phyloP scores from a whole-genome alignment of 768 basidiomycete genomes.

The Ramaria sp. region DNA sequence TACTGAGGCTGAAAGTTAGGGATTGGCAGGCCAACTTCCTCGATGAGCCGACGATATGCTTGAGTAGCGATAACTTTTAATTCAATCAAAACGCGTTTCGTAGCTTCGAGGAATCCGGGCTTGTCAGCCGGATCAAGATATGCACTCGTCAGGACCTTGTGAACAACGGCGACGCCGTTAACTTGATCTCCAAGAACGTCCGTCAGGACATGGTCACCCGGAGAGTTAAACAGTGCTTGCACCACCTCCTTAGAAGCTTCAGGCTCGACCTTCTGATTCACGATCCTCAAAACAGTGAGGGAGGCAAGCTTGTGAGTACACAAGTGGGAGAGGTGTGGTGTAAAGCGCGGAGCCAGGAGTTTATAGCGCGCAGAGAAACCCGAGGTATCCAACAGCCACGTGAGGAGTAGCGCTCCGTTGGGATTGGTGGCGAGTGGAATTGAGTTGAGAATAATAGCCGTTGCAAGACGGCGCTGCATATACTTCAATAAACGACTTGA shows the following conservation, averaged over 20 bases:
- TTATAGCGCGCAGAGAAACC: conserved; percentile 93
- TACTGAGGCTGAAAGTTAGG: conserved; percentile 81
- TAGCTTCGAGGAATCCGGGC: conserved; percentile 66
- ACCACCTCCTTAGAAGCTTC: conserved; percentile 81
- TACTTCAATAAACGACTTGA: neutral
- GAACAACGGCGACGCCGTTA: conserved; percentile 86
- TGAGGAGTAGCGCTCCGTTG: conserved; percentile 89
- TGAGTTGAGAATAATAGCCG: conserved; percentile 90
- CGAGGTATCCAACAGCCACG: conserved; percentile 94
- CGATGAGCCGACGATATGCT: conserved; percentile 85
- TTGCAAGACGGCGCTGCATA: conserved; percentile 75
- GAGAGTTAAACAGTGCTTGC: conserved; percentile 83
- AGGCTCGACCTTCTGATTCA: conserved; percentile 92
- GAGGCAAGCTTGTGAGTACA: conserved; percentile 98
- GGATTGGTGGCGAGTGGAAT: conserved; percentile 97
- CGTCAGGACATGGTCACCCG: conserved; percentile 80
- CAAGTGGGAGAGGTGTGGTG: conserved; percentile 90
- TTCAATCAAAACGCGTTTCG: conserved; percentile 81
- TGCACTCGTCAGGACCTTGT: conserved; percentile 83
- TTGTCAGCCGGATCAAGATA: conserved; percentile 70
- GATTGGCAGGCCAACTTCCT: conserved; percentile 88
- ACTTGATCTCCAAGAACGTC: conserved; percentile 96
- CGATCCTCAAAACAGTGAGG: conserved; percentile 85
- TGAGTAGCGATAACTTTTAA: conserved; percentile 92
- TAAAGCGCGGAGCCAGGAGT: conserved; percentile 89